phyloP scores from a whole-genome alignment of 2,329 filamentous ascomycete species.

The Trichoderma breve region DNA sequence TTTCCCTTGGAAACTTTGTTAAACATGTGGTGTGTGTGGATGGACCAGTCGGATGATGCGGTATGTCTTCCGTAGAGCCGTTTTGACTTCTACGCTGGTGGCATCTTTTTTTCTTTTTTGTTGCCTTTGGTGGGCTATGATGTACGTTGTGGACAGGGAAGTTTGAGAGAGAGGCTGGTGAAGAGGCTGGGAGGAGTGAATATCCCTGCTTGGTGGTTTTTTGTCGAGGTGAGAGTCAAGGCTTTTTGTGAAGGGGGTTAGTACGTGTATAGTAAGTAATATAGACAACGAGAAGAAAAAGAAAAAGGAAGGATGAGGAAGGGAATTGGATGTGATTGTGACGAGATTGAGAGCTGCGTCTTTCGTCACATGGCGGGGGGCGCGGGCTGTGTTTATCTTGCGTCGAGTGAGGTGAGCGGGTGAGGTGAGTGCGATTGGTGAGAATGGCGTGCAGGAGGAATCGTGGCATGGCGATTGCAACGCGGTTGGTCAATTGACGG shows the following conservation, averaged over 20 bases:
- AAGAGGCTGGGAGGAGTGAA: not conserved
- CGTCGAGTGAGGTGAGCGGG: not conserved
- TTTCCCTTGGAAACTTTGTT: not conserved
- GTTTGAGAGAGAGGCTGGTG: not conserved
- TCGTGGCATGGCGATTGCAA: not conserved
- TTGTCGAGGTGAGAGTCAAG: not conserved
- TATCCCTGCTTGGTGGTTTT: not conserved
- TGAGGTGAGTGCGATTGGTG: not conserved
- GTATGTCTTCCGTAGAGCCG: not conserved
- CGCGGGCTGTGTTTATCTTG: not conserved
- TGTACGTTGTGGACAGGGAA: not conserved
- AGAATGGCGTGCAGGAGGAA: constrained; percentile 8
- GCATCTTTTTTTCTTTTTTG: not conserved
- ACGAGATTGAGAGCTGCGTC: not conserved
- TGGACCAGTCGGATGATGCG: not conserved
- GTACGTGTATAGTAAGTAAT: not conserved
- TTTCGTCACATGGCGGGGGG: not conserved
- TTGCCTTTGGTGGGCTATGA: not conserved
- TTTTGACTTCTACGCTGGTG: not conserved
- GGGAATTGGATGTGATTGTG: not conserved
- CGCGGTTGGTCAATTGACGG: not conserved
- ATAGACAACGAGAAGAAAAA: too few species aligned
- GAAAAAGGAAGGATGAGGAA: not conserved
- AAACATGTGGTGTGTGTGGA: not conserved
- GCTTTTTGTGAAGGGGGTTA: not conserved